phyloP scores from a whole-genome alignment of 106 monocot species.

The Chionographis japonica region DNA sequence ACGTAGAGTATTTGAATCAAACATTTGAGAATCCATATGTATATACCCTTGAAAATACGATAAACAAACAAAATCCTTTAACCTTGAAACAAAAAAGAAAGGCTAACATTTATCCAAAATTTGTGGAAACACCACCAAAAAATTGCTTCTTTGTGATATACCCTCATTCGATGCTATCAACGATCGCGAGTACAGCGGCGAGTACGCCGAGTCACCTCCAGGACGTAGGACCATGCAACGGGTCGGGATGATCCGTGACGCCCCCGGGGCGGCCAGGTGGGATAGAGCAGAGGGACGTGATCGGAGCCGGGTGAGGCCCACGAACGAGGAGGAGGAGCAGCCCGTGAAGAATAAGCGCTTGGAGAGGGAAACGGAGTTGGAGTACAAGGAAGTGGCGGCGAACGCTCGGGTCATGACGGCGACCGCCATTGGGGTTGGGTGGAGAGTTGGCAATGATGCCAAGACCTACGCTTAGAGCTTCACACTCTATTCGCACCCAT shows the following conservation, averaged over 20 bases:
- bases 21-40: no score
- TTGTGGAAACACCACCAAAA: no score
- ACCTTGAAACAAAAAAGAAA: no score
- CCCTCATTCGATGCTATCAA: conserved; percentile 78
- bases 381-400: background rate
- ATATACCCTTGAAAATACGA: no score
- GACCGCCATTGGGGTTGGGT: background rate
- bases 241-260: conserved; percentile 13
- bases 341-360: conserved; percentile 3
- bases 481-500: no score
- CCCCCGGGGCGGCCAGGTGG: background rate
- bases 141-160: conserved; percentile 21
- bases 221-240: conserved; percentile 26
- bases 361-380: conserved; percentile 1
- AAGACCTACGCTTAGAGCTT: no score
- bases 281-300: background rate
- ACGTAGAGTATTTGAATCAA: no score
- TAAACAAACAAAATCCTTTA: no score
- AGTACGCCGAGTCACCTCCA: conserved; percentile 34
- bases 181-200: conserved; percentile 36
- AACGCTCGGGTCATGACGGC: conserved; percentile 14
- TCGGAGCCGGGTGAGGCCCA: no score
- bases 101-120: no score
- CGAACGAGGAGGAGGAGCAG: background rate
- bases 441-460: no score